These are phyloP conservation scores for Physaria fendleri DNA, from an alignment of 345 rosid species.

Conservation along the genomic window DNA sequence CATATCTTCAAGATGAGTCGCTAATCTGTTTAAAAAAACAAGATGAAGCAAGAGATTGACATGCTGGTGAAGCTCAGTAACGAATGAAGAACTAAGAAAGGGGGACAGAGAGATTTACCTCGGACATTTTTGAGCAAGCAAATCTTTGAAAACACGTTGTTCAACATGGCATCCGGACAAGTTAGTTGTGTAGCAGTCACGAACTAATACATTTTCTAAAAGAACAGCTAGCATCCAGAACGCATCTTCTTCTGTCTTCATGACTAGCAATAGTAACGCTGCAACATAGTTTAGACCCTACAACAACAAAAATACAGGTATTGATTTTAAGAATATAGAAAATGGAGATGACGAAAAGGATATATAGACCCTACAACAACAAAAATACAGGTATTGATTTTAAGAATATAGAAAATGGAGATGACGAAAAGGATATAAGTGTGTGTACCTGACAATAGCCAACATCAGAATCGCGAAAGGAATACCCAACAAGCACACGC, in stretches of 20 bases:
- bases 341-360: not conserved
- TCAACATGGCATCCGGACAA: conserved; percentile 98
- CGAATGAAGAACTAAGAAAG: not conserved
- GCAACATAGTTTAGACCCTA: conserved; percentile 98
- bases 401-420: not conserved
- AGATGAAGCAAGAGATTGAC: not conserved
- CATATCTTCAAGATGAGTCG: conserved; percentile 79
- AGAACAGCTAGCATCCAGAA: conserved; percentile 99
- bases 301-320: conserved; percentile 9
- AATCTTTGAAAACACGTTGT: conserved; percentile 93
- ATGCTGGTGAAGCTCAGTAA: not conserved
- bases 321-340: not conserved
- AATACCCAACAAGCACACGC: conserved; percentile 92
- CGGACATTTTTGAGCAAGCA: conserved; percentile 84
- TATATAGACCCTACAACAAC: too few relatives aligned
- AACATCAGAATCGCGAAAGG: conserved; percentile 98
- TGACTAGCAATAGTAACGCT: conserved; percentile 84
- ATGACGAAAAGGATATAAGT: not conserved
- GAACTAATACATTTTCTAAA: conserved; percentile 87
- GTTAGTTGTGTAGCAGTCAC: conserved; percentile 90
- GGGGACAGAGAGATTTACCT: conserved; percentile 38
- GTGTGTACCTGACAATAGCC: conserved; percentile 92
- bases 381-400: too few relatives aligned
- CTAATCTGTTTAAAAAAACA: conserved; percentile 58
- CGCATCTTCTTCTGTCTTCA: conserved; percentile 99